Percentiles rank a stretch among this genome's conserved stretches.
These are phyloP conservation scores for Alternaria gansuensis DNA, from an alignment of 2,329 filamentous ascomycete genomes.

Conservation along the genomic window DNA sequence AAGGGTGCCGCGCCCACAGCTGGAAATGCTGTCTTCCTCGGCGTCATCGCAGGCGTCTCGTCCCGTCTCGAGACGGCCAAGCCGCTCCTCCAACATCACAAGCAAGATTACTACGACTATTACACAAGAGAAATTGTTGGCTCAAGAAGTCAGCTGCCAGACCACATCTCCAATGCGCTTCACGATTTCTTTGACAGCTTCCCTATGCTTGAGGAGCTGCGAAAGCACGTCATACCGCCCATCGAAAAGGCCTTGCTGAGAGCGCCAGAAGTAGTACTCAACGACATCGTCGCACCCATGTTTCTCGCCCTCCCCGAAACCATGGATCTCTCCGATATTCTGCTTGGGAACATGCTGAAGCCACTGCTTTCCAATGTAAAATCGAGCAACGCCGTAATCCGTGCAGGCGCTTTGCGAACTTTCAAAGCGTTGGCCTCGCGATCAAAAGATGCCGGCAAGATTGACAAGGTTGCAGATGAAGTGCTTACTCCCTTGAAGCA, in stretches of 20 bases:
- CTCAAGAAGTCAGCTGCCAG: slow-evolving; percentile 75
- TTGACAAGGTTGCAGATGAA: slow-evolving; percentile 78
- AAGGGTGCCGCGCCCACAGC: slow-evolving; percentile 71
- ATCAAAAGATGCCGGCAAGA: slow-evolving; percentile 65
- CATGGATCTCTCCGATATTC: slow-evolving; percentile 79
- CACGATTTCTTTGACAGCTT: slow-evolving; percentile 84
- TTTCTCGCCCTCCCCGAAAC: slow-evolving; percentile 72
- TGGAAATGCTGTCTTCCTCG: slow-evolving; percentile 79
- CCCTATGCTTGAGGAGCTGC: slow-evolving; percentile 75
- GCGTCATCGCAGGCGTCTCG: slow-evolving; percentile 86
- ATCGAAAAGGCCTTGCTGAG: slow-evolving; percentile 89
- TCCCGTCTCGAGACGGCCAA: slow-evolving; percentile 73
- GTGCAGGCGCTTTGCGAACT: slow-evolving; percentile 76
- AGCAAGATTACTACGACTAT: slow-evolving; percentile 79
- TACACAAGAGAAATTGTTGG: slow-evolving; percentile 86
- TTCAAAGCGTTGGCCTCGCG: slow-evolving; percentile 75
- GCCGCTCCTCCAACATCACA: slow-evolving; percentile 69
- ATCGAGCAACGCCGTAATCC: slow-evolving; percentile 82
- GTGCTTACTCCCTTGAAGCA: slow-evolving; percentile 80
- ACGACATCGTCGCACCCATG: slow-evolving; percentile 78
- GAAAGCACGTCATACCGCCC: slow-evolving; percentile 77
- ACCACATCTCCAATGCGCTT: slow-evolving; percentile 76
- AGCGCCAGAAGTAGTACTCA: slow-evolving; percentile 87
- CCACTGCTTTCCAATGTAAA: slow-evolving; percentile 89
- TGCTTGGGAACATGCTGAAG: slow-evolving; percentile 79